Conservation (phyloP, 2,329 filamentous ascomycete species). For the Kalaharituber pfeilii region DNA sequence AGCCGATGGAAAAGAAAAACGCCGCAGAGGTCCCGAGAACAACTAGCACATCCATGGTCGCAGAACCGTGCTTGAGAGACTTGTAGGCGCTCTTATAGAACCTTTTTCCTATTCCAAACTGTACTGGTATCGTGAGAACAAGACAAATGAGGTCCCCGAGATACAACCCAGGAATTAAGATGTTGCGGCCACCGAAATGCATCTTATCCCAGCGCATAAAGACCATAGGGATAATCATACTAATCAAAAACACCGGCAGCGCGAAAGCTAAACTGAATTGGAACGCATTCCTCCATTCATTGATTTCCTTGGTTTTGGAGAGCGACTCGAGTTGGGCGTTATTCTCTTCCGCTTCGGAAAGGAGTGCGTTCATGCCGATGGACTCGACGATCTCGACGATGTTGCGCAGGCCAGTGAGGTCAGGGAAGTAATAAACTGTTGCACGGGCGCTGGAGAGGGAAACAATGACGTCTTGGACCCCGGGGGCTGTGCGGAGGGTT, state of each 20-base stretch:
- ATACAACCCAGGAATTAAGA: conserved; percentile 54
- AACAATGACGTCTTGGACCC: conserved; percentile 56
- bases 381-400: conserved; percentile 69
- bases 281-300: conserved; percentile 77
- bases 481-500: conserved; percentile 45
- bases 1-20: conserved; percentile 83
- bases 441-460: conserved; percentile 58
- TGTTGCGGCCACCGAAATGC: conserved; percentile 1
- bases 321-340: conserved; percentile 91
- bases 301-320: conserved; percentile 89
- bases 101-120: conserved; percentile 87
- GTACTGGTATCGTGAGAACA: conserved; percentile 70
- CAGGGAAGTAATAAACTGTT: conserved; percentile 53
- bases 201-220: conserved; percentile 54
- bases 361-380: conserved; percentile 71
- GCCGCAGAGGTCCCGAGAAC: conserved; percentile 85
- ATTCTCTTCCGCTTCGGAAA: conserved; percentile 85
- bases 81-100: conserved; percentile 93
- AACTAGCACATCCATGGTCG: conserved; percentile 95
- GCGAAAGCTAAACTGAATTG: conserved; percentile 62
- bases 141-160: conserved; percentile 78
- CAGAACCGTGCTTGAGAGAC: conserved; percentile 72
- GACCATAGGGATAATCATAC: conserved; percentile 88
- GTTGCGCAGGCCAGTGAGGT: conserved; percentile 56
- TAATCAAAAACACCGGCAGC: conserved; percentile 74